phyloP scores from a whole-genome alignment of 2,329 filamentous ascomycete genomes.

The Colletotrichum sp. region DNA sequence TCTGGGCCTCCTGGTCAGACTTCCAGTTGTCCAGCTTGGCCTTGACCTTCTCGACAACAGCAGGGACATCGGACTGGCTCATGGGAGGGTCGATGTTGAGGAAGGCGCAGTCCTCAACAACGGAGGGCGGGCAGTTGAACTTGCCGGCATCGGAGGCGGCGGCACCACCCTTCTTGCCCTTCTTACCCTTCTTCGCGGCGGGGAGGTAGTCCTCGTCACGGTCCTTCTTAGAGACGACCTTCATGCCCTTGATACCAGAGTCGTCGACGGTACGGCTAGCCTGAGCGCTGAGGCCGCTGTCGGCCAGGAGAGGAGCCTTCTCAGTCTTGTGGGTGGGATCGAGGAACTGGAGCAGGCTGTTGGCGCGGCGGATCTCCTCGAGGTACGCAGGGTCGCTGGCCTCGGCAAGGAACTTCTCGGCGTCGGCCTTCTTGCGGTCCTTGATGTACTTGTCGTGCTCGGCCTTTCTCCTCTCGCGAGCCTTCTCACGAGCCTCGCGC shows the following conservation, averaged over 20 bases:
- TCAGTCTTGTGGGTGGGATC: conserved; percentile 74
- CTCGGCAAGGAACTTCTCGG: conserved; percentile 78
- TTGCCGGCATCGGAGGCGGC: conserved; percentile 46
- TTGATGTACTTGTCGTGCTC: conserved; percentile 78
- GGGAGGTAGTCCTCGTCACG: conserved; percentile 86
- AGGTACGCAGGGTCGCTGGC: conserved; percentile 87
- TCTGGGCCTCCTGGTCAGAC: conserved; percentile 86
- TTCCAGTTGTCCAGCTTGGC: conserved; percentile 93
- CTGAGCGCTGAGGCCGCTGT: conserved; percentile 78
- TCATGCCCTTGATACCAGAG: conserved; percentile 83
- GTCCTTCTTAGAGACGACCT: conserved; percentile 84
- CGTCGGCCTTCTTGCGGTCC: conserved; percentile 77
- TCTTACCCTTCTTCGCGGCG: conserved; percentile 85
- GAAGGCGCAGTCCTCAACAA: conserved; percentile 88
- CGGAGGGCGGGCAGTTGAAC: conserved; percentile 87
- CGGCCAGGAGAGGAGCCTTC: conserved; percentile 67
- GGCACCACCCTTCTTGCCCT: conserved; percentile 75
- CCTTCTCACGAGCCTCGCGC: conserved; percentile 78
- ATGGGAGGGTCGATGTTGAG: conserved; percentile 89
- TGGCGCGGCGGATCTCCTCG: conserved; percentile 89
- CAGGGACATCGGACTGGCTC: conserved; percentile 81
- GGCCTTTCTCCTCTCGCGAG: conserved; percentile 77
- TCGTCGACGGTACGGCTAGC: conserved; percentile 85
- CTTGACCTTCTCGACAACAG: conserved; percentile 85
- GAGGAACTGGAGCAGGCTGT: conserved; percentile 88